Evolutionary conservation across 805 yeast species (phyloP).

Genomic region (Yamadazyma akitaensis): DNA sequence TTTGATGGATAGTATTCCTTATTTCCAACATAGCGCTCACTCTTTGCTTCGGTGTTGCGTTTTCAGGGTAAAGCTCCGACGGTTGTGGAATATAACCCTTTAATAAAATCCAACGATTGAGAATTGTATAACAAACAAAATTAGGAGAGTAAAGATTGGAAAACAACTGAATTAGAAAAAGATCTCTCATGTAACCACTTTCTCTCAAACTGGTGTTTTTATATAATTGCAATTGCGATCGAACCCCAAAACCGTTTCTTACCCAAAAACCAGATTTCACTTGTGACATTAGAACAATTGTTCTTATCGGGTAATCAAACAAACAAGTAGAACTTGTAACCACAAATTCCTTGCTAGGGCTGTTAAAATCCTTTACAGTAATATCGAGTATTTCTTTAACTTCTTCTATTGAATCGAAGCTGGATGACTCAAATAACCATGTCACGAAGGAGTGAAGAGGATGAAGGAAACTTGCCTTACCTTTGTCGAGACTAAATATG

Average conservation of each 20-base stretch:
- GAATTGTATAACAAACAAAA: conserved; percentile 51
- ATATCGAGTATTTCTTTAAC: conserved; percentile 12
- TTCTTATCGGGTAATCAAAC: conserved; percentile 74
- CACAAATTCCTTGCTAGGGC: conserved; percentile 2
- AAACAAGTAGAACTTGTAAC: conserved; percentile 23
- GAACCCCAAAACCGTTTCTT: conserved; percentile 80
- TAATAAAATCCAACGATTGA: conserved; percentile 67
- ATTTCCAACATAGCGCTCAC: background rate
- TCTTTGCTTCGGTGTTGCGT: background rate
- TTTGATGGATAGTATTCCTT: background rate
- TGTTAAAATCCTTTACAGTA: conserved; percentile 6
- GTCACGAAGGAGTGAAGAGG: conserved; percentile 75
- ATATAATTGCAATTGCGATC: conserved; percentile 77
- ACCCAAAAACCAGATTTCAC: conserved; percentile 92
- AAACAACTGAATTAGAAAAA: conserved; percentile 68
- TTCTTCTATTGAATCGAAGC: conserved; percentile 21
- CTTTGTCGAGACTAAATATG: conserved; percentile 29
- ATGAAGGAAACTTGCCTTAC: conserved; percentile 67
- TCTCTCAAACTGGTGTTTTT: conserved; percentile 77
- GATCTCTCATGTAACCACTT: conserved; percentile 74
- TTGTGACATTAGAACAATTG: conserved; percentile 75
- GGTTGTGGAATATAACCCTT: conserved; percentile 24
- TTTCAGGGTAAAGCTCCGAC: conserved; percentile 7
- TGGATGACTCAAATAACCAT: conserved; percentile 61
- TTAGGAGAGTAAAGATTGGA: conserved; percentile 50